These are phyloP conservation scores for Zizania latifolia DNA, from an alignment of 176 grass and related monocot genomes.

Conservation along the genomic window DNA sequence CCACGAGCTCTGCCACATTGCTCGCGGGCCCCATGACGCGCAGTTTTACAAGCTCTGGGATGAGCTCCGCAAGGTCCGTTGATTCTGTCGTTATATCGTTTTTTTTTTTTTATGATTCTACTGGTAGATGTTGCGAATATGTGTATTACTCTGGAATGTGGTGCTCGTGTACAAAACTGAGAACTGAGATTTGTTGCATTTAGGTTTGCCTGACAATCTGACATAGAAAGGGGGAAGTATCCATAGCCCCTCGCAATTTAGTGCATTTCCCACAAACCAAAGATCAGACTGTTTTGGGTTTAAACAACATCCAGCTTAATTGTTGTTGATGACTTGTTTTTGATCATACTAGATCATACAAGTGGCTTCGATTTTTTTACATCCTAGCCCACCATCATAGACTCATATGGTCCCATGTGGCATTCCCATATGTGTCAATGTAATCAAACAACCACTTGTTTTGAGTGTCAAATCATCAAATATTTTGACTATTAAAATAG, in stretches of 20 bases:
- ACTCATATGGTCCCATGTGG: too few relatives aligned
- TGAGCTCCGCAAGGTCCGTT: constrained; percentile 73
- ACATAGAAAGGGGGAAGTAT: neutral
- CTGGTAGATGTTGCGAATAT: neutral
- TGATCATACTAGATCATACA: neutral
- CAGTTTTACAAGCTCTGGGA: constrained; percentile 99
- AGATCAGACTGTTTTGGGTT: neutral
- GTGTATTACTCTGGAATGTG: neutral
- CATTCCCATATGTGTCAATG: too few relatives aligned
- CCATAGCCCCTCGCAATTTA: neutral
- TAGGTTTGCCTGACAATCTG: too few relatives aligned
- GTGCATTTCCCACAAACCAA: neutral
- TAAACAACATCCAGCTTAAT: neutral
- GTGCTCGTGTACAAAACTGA: neutral
- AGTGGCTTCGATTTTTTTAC: too few relatives aligned
- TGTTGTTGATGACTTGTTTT: neutral
- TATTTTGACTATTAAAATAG: neutral
- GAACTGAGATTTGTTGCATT: neutral
- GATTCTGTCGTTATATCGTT: neutral
- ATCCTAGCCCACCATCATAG: too few relatives aligned
- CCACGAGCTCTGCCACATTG: constrained; percentile 81
- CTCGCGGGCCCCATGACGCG: constrained; percentile 62
- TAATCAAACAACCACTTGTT: too few relatives aligned
- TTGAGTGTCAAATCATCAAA: too few relatives aligned
- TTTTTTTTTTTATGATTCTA: neutral